These are phyloP conservation scores for Hanseniaspora hatyaiensis DNA, from an alignment of 805 yeast genomes.

Conservation along the genomic window DNA sequence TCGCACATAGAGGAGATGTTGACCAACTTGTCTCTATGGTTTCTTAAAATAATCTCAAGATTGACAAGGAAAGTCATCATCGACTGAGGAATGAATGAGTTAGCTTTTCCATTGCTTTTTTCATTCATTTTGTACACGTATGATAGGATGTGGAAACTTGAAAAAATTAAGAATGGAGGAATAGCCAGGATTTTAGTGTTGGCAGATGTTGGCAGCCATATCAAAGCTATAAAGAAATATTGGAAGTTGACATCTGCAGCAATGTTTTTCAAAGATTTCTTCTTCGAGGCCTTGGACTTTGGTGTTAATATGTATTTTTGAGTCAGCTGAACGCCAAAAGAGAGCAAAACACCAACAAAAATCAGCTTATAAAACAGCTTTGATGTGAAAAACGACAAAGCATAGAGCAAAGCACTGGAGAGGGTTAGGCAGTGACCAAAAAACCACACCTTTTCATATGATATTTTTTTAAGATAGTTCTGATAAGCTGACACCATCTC, in stretches of 20 bases:
- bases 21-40: conserved; percentile 50
- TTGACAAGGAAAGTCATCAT: conserved; percentile 24
- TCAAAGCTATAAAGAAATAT: conserved; percentile 48
- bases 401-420: conserved; percentile 32
- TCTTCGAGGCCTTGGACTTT: conserved; percentile 19
- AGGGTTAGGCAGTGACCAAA: conserved; percentile 44
- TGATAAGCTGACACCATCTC: neutral
- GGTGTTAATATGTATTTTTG: conserved; percentile 37
- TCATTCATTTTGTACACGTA: conserved; percentile 30
- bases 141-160: conserved; percentile 70
- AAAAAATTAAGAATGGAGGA: conserved; percentile 64
- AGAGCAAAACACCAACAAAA: conserved; percentile 51
- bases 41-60: conserved; percentile 37
- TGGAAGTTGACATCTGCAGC: conserved; percentile 59
- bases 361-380: conserved; percentile 45
- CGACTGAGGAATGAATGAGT: conserved; percentile 43
- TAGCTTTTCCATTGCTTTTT: conserved; percentile 41
- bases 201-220: conserved; percentile 44
- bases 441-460: conserved; percentile 65
- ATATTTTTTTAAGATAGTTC: neutral
- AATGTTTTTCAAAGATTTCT: conserved; percentile 25
- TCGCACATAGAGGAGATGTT: conserved; percentile 50
- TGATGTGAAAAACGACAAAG: conserved; percentile 29
- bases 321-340: conserved; percentile 65
- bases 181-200: conserved; percentile 45